Evolutionary conservation across 2,329 filamentous ascomycete species (phyloP).

Genomic region (Talaromyces sp.): DNA sequence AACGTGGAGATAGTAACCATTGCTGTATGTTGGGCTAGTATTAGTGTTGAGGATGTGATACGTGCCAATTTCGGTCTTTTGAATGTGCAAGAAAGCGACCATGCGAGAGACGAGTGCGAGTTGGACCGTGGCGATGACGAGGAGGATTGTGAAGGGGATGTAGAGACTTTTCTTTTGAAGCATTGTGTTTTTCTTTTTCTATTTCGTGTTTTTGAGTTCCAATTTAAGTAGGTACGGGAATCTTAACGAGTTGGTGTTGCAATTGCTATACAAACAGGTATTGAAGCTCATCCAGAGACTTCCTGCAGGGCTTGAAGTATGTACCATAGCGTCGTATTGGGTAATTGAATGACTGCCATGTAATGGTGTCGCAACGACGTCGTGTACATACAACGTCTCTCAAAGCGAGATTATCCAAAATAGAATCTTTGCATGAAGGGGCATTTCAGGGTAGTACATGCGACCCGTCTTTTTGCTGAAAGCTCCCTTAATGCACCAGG

Average conservation of each 20-base stretch:
- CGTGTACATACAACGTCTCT: background rate
- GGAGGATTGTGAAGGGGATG: slow-evolving; percentile 10
- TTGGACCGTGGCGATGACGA: slow-evolving; percentile 11
- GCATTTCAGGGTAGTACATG: background rate
- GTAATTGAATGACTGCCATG: too few relatives aligned
- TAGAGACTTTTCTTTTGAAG: background rate
- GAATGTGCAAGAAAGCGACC: slow-evolving; percentile 14
- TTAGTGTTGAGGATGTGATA: background rate
- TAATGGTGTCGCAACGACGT: too few relatives aligned
- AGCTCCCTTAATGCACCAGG: background rate
- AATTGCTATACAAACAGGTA: background rate
- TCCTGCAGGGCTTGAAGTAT: too few relatives aligned
- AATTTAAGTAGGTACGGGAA: background rate
- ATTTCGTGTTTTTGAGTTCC: too few relatives aligned
- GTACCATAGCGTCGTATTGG: too few relatives aligned
- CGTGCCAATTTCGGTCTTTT: slow-evolving; percentile 2
- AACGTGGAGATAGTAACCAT: slow-evolving; percentile 9
- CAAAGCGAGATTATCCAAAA: background rate
- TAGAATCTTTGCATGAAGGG: background rate
- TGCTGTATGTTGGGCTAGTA: background rate
- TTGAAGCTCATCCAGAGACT: background rate
- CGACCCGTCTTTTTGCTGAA: background rate
- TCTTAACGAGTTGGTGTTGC: background rate
- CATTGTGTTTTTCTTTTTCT: background rate
- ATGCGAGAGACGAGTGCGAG: slow-evolving; percentile 16